These are phyloP conservation scores for Myriosclerotinia duriaeana DNA, from an alignment of 2,329 filamentous ascomycete species.

Conservation along the genomic window DNA sequence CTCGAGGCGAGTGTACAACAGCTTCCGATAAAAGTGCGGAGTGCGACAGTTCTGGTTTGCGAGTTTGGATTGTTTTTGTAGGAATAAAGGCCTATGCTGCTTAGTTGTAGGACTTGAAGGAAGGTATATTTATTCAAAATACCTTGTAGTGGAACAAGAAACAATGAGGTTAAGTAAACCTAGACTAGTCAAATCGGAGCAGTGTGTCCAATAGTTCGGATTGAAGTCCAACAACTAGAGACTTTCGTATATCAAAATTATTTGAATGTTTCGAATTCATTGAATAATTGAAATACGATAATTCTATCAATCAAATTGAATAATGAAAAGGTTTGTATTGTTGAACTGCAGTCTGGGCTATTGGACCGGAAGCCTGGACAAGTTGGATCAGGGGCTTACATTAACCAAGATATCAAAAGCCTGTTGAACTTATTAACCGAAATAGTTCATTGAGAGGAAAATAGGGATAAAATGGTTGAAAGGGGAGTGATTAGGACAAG, in stretches of 20 bases:
- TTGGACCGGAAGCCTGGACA: not conserved
- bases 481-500: not conserved
- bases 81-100: slow-evolving; percentile 52
- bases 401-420: slow-evolving; percentile 58
- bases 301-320: no score
- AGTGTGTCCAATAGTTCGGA: no score
- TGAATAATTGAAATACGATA: no score
- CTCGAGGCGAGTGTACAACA: slow-evolving; percentile 57
- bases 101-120: not conserved
- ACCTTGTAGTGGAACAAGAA: slow-evolving; percentile 60
- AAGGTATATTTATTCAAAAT: slow-evolving; percentile 21
- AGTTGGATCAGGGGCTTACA: slow-evolving; percentile 29
- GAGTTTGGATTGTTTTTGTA: slow-evolving; percentile 50
- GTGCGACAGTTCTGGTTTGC: slow-evolving; percentile 52
- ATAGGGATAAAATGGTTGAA: not conserved
- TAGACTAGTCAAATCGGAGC: slow-evolving; percentile 18
- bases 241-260: no score
- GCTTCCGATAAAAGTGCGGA: slow-evolving; percentile 60
- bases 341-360: no score
- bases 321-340: no score
- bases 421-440: not conserved
- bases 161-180: slow-evolving; percentile 61
- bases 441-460: rapidly evolving
- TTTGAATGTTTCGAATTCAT: no score
- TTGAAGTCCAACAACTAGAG: no score